Percentiles rank a stretch among this genome's conserved stretches.
phyloP scores from a whole-genome alignment of 2,329 filamentous ascomycete species.

The Stachybotrys elegans region DNA sequence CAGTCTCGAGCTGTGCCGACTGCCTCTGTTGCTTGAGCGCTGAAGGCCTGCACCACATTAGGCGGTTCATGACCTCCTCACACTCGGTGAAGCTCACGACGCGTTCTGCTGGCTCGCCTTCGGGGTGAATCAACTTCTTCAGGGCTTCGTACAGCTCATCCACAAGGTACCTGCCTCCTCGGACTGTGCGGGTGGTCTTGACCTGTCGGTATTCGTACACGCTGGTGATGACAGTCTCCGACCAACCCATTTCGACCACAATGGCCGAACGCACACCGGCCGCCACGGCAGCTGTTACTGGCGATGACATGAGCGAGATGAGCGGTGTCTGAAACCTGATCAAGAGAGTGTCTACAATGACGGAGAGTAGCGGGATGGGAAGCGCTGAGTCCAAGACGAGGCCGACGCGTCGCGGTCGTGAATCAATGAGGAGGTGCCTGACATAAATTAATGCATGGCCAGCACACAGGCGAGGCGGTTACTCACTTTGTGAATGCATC shows the following conservation, averaged over 20 bases:
- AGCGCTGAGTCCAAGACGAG: conserved; percentile 73
- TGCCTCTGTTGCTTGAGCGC: conserved; percentile 28
- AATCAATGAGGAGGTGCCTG: conserved; percentile 65
- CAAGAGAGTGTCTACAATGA: conserved; percentile 74
- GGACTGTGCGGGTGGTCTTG: conserved; percentile 60
- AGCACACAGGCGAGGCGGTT: not conserved
- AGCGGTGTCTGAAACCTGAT: conserved; percentile 72
- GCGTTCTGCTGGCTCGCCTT: conserved; percentile 25
- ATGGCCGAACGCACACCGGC: conserved; percentile 83
- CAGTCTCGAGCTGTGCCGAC: conserved; percentile 37
- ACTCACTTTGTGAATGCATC: conserved; percentile 77
- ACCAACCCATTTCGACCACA: conserved; percentile 88
- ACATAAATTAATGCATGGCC: not conserved
- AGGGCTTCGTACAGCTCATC: conserved; percentile 64
- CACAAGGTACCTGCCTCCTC: conserved; percentile 69
- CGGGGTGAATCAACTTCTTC: conserved; percentile 23
- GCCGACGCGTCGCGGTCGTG: conserved; percentile 68
- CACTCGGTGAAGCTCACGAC: conserved; percentile 69
- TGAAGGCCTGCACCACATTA: conserved; percentile 65
- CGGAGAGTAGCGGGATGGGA: conserved; percentile 72
- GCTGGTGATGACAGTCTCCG: conserved; percentile 78
- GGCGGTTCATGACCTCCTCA: conserved; percentile 70
- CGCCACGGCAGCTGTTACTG: conserved; percentile 68
- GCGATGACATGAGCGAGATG: conserved; percentile 73
- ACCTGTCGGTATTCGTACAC: conserved; percentile 91